Percentiles rank a stretch among this genome's conserved stretches.
Conservation (phyloP, 148 eudicot species). For the Cornus florida region DNA sequence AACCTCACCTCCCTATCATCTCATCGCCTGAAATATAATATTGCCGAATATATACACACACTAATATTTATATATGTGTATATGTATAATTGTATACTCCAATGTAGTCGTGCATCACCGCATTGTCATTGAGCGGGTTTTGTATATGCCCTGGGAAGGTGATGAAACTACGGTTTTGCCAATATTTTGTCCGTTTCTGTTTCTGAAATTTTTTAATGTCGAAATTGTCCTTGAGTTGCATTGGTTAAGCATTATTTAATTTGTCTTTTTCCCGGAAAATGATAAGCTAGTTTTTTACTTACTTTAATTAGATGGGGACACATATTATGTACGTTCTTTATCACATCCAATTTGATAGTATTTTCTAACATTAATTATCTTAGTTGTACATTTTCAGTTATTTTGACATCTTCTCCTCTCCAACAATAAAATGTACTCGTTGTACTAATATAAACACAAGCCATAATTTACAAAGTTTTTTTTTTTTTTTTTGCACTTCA, state of each 20-base stretch:
- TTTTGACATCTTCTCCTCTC: too few relatives aligned
- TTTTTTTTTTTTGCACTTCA: too few relatives aligned
- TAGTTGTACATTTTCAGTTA: background rate
- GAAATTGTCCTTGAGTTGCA: background rate
- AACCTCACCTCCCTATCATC: slow-evolving; percentile 5
- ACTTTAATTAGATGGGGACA: too few relatives aligned
- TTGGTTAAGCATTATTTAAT: background rate
- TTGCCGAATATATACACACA: background rate
- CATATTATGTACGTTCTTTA: too few relatives aligned
- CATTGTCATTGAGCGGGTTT: background rate
- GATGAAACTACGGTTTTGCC: background rate
- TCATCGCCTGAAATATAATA: slow-evolving; percentile 5
- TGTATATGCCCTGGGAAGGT: background rate
- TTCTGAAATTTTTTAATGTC: background rate
- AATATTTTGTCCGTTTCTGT: background rate
- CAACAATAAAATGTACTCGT: too few relatives aligned
- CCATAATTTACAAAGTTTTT: too few relatives aligned
- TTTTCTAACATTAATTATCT: too few relatives aligned
- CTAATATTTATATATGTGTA: background rate
- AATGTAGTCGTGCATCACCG: too few relatives aligned
- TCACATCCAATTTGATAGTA: too few relatives aligned
- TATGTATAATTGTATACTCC: background rate
- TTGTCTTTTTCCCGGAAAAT: background rate
- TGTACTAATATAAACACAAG: too few relatives aligned
- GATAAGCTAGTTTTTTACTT: background rate